phyloP scores from a whole-genome alignment of 169 alveolate species.

The Plasmodium berghei region DNA sequence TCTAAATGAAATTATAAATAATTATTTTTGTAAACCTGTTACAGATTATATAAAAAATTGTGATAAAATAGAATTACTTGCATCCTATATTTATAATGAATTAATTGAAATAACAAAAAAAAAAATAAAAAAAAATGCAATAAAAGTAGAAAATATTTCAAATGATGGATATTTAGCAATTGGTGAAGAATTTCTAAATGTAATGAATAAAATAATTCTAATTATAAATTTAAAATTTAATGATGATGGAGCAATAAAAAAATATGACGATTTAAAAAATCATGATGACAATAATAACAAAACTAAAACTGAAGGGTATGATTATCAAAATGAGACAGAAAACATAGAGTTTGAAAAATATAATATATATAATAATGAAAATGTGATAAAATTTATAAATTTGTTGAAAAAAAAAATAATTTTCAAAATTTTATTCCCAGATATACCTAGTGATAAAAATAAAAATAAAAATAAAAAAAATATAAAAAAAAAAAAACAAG shows the following conservation, averaged over 20 bases:
- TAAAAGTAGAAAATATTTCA: constrained; percentile 20
- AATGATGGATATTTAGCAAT: constrained; percentile 12
- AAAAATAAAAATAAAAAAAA: constrained; percentile 66
- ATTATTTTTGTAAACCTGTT: constrained; percentile 43
- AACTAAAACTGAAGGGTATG: neutral
- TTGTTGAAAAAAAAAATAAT: constrained; percentile 40
- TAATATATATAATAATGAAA: constrained; percentile 36
- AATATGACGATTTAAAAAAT: neutral
- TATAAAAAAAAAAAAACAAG: constrained; percentile 64
- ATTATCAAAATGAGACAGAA: neutral
- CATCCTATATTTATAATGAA: constrained; percentile 39
- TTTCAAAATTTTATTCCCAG: constrained; percentile 49
- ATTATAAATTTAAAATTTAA: constrained; percentile 12
- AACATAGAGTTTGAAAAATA: neutral
- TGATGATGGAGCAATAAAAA: neutral
- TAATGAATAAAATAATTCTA: constrained; percentile 30
- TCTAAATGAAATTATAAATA: constrained; percentile 26
- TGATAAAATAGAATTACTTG: constrained; percentile 35
- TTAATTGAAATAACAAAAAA: constrained; percentile 64
- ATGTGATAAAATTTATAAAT: constrained; percentile 26
- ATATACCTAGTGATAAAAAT: constrained; percentile 30
- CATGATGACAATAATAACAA: neutral
- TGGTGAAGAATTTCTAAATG: constrained; percentile 66
- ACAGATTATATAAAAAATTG: constrained; percentile 41
- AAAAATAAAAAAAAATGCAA: constrained; percentile 50